Base-by-base conservation (phyloP, 2,329 filamentous ascomycete genomes). In the Cladosporium cucumerinum region DNA sequence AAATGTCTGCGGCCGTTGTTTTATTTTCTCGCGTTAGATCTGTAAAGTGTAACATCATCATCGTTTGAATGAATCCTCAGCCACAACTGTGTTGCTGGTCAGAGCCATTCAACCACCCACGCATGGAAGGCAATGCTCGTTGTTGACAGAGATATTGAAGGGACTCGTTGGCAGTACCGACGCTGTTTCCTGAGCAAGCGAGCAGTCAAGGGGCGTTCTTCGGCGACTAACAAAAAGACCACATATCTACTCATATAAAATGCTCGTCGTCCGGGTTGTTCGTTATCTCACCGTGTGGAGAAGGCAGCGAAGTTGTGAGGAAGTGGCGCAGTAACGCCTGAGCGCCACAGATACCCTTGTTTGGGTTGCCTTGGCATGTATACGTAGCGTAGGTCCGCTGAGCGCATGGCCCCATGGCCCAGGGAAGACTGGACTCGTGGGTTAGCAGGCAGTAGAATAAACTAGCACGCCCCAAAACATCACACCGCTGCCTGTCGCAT, bases 391-490 rank as follows among this genome's bases (percentile, higher is more conserved):
- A 48, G 54, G 51, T 54, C 51, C 25, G 58, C 46, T 39, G 26
- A n/a, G 39, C 58, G 39, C 57, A 61, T 61, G 39, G 46, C 59
- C 23, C 58, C 39, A 60, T 32, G 57, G 30, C 21, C 54, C 36
- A 28, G 23, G 26, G 46, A 23, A 11, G 14, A 54, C 48, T 54
- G 59, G 55, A 43, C 55, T 39, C 55, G 23, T 39, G 32, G 36
- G 39, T 23, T 28, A 34, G 59, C 59, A 61, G 59, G 59, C 59
- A 61, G 59, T 28, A 54, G 59, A 61, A 61, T 61, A 61, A 61
- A 54, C 48, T 49, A 30, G n/a, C 3, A 12, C 32, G 26, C 11
- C 21, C 30, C 39, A 34, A 36, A 43, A 58, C 25, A 36, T 21
- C 36, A 58, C 55, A 58, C 55, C 34, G 23, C 55, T 46, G 34